Evolutionary conservation across 768 basidiomycete species (phyloP).

Genomic region (Postia placenta): DNA sequence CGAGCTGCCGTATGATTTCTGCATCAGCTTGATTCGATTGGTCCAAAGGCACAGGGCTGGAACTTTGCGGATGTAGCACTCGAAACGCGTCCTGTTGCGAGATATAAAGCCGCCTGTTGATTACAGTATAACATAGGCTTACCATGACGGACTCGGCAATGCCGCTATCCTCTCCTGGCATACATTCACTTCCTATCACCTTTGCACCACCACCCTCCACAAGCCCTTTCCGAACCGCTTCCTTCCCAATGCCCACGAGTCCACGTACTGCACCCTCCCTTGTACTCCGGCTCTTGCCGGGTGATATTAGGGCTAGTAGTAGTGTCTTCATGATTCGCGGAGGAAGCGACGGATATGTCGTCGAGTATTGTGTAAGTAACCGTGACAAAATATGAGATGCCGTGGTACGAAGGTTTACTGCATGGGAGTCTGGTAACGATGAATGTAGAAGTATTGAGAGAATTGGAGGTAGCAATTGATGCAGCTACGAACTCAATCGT

Average conservation of each 20-base stretch:
- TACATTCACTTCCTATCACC: constrained; percentile 64
- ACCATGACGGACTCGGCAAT: constrained; percentile 64
- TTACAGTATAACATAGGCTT: no score
- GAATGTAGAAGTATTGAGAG: constrained; percentile 89
- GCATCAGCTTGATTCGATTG: constrained; percentile 41
- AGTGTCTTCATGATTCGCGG: constrained; percentile 93
- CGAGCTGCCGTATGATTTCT: constrained; percentile 38
- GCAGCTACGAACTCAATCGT: constrained; percentile 56
- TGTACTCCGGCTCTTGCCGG: constrained; percentile 70
- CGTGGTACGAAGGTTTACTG: constrained; percentile 68
- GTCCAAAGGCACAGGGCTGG: constrained; percentile 55
- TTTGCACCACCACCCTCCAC: constrained; percentile 77
- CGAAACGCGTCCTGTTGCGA: constrained; percentile 61
- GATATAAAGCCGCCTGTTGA: not conserved
- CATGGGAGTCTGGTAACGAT: constrained; percentile 65
- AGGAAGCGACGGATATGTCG: constrained; percentile 84
- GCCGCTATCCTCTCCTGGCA: constrained; percentile 33
- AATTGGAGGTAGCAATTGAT: constrained; percentile 91
- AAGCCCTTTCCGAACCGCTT: constrained; percentile 77
- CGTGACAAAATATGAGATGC: constrained; percentile 83
- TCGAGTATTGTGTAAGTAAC: constrained; percentile 73
- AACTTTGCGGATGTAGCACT: constrained; percentile 51
- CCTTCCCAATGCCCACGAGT: constrained; percentile 77
- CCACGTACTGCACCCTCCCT: constrained; percentile 89
- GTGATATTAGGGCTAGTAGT: constrained; percentile 72